Evolutionary conservation across 495 filamentous ascomycete genomes (phyloP), one percentile per base, ranked within the genome.

Genomic region (Stereocaulon alpinum): DNA sequence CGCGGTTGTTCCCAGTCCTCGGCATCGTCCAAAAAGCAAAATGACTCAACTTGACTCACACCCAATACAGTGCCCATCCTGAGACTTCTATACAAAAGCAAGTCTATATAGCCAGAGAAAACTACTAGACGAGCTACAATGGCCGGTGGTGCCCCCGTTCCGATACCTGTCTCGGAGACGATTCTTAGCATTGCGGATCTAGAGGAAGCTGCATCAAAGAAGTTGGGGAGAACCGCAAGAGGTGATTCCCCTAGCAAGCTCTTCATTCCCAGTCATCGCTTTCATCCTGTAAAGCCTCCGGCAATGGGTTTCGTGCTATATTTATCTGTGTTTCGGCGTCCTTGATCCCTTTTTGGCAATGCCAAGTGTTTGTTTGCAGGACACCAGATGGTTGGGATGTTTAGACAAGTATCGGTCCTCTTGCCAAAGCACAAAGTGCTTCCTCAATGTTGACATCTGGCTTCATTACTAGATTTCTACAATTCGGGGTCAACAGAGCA

Each of bases 401-500:
- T 12, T 6, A 12, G 12, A 37, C 7, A 37, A 37, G 34, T 37
- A 10, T 12, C 7, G 34, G 9, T 4, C 6, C 0, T 2, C 30
- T 22, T 40, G 30, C 50, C 22, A 40, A 3, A 14, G 3, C 6
- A 51, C 61, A 37, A 20, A 24, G 24, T 20, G 14, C 29, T 7
- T 24, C 59, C 11, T 32, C 41, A 17, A 37, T 11, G 12, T 40
- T 48, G 41, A 56, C n/a, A 27, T 20, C 15, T 40, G 1, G 5
- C 34, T 24, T 2, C n/a, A 40, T 30, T 22, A 52, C 6, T 45
- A 77, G 75, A 77, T 22, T 78, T 77, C 64, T 77, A 65, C 72
- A 77, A 78, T 52, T 73, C 70, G 32, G 75, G 75, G 30, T 73
- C 75, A 22, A 76, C 72, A 18, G 66, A 73, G 32, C 74, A 77